phyloP scores from a whole-genome alignment of 768 basidiomycete species.

The Saitozyma sp. region DNA sequence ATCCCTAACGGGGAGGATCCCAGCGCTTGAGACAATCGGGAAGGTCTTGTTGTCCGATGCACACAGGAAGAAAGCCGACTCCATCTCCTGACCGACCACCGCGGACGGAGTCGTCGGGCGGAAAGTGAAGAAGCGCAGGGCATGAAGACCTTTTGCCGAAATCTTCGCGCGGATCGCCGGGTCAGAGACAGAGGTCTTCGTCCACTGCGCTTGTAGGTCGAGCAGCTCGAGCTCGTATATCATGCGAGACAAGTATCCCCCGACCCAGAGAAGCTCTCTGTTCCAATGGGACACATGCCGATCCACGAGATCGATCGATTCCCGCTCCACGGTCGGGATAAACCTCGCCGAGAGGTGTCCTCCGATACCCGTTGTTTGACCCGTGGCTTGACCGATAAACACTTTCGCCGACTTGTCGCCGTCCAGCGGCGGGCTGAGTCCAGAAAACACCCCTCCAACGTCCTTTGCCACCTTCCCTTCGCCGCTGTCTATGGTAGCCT shows the following conservation, averaged over 20 bases:
- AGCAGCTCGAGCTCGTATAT: conserved; percentile 82
- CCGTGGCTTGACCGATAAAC: conserved; percentile 91
- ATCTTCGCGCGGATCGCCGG: conserved; percentile 55
- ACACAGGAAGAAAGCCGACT: conserved; percentile 76
- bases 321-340: conserved; percentile 93
- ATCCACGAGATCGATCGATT: conserved; percentile 88
- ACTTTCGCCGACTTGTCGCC: conserved; percentile 65
- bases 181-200: conserved; percentile 45
- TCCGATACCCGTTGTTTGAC: conserved; percentile 81
- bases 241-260: conserved; percentile 75
- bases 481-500: conserved; percentile 52
- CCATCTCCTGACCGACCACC: conserved; percentile 70
- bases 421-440: conserved; percentile 79
- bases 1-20: conserved; percentile 65
- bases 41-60: conserved; percentile 58
- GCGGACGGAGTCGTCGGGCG: conserved; percentile 80
- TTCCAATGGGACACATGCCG: conserved; percentile 68
- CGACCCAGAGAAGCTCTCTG: conserved; percentile 77
- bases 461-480: conserved; percentile 68
- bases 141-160: conserved; percentile 67
- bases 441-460: conserved; percentile 80
- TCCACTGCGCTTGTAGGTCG: conserved; percentile 35
- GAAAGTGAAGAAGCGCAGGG: conserved; percentile 87
- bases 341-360: conserved; percentile 76
- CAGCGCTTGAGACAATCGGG: conserved; percentile 72